A percentile compares a stretch with the other conserved stretches of the same genome.
Conservation (phyloP, 805 yeast species). For the Kuraishia cidri region DNA sequence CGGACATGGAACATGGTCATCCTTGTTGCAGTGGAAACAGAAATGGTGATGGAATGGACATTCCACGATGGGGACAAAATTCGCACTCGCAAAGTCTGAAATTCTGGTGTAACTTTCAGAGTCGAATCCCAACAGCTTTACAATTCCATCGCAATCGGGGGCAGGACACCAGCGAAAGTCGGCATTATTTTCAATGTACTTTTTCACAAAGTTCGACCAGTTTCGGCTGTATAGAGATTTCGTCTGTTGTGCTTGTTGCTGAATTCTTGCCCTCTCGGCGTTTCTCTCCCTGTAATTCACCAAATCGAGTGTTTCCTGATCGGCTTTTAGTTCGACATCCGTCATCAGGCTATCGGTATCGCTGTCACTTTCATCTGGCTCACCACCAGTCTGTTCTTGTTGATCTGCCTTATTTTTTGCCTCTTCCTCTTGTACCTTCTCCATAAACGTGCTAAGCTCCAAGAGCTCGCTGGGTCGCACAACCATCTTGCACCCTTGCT, state of each 20-base stretch:
- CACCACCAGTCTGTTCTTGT: slow-evolving; percentile 4
- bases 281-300: slow-evolving; percentile 1
- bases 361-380: background rate
- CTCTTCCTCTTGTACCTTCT: slow-evolving; percentile 7
- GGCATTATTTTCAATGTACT: slow-evolving; percentile 42
- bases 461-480: slow-evolving; percentile 33
- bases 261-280: background rate
- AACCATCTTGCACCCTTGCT: slow-evolving; percentile 36
- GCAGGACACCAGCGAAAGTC: slow-evolving; percentile 77
- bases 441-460: slow-evolving; percentile 10
- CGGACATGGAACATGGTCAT: slow-evolving; percentile 80
- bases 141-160: slow-evolving; percentile 62
- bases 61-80: slow-evolving; percentile 53
- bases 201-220: slow-evolving; percentile 32
- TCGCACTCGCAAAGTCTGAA: slow-evolving; percentile 13
- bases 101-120: slow-evolving; percentile 15
- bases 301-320: slow-evolving; percentile 1
- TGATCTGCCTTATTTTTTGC: slow-evolving; percentile 3
- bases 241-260: slow-evolving; percentile 3
- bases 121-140: slow-evolving; percentile 26
- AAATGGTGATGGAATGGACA: slow-evolving; percentile 65
- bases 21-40: slow-evolving; percentile 69
- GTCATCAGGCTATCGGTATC: background rate
- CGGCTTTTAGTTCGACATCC: slow-evolving; percentile 3
- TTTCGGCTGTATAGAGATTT: slow-evolving; percentile 22